Base-by-base conservation (phyloP, 495 filamentous ascomycete genomes). In the Neurospora africana region DNA sequence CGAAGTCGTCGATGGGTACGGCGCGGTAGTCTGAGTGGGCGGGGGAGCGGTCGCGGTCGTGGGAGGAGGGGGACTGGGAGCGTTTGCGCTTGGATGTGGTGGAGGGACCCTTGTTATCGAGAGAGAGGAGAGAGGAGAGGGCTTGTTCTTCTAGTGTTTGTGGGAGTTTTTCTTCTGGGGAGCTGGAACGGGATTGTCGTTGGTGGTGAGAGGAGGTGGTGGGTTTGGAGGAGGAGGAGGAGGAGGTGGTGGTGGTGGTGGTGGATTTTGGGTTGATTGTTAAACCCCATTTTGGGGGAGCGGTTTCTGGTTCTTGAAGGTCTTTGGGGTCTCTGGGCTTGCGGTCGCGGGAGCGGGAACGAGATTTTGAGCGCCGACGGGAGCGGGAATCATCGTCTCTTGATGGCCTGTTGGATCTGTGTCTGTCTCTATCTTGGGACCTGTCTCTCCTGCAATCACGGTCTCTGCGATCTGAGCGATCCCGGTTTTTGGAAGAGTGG, bases 1-100 rank as follows among this genome's bases (percentile, higher is more conserved):
- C 95, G 76, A 98, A 99, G 72, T 97, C 93, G 72, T 98, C 95
- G 41, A 98, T 93, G 0, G 96, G 95, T 13, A 97, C 87, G 5
- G 90, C 88, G 36, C 88, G 90, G 81, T 99, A 99, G 75, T 95
- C 93, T 65, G 93, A 93, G 30, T 95, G 82, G 0, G 87, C 90
- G 3, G 93, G 89, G 19, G 88, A 81, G 30, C 93, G 91, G 0
- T 94, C 93, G 0, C 93, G 89, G 0, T 94, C 93, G 0, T 92
- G 89, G 47, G 94, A 85, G 76, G 92, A 90, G 11, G 84, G 81
- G 37, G 86, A 90, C 10, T 83, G 81, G 37, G 86, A 83, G 79
- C 61, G 73, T 35, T 73, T 77, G 41, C 69, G 71, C 17, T 74
- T 75, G 6, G 70, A 73, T 15, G 61, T n/a, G 10, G 37, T 33